Percentiles rank a stretch among this genome's conserved stretches.
phyloP scores from a whole-genome alignment of 78 protist genomes.

The Dictyostelium firmibasis region DNA sequence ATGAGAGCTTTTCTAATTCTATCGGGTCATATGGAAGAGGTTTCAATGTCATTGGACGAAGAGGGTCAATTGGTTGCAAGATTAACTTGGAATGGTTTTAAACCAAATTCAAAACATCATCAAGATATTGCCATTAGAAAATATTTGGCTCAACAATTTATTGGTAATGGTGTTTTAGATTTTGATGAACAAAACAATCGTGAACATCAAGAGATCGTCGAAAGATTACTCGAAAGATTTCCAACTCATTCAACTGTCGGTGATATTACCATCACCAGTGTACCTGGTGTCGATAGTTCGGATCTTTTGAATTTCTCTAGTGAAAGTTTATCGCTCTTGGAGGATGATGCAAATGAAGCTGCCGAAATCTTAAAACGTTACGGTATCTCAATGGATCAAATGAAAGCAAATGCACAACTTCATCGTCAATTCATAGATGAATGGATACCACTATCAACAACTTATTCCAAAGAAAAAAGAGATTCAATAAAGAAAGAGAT shows the following conservation, averaged over 20 bases:
- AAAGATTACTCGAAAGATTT: background rate
- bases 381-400: conserved; percentile 72
- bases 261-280: conserved; percentile 76
- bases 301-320: conserved; percentile 66
- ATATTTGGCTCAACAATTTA: conserved; percentile 38
- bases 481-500: conserved; percentile 4
- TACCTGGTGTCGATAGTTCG: conserved; percentile 59
- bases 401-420: conserved; percentile 63
- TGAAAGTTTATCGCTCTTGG: conserved; percentile 54
- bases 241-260: conserved; percentile 71
- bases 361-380: background rate
- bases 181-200: conserved; percentile 1
- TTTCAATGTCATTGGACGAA: conserved; percentile 72
- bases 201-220: conserved; percentile 5
- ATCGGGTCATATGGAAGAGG: conserved; percentile 67
- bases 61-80: conserved; percentile 76
- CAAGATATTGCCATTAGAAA: conserved; percentile 14
- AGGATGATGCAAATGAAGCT: conserved; percentile 62
- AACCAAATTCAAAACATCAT: conserved; percentile 7
- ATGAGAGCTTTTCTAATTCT: conserved; percentile 74
- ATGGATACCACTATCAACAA: conserved; percentile 67
- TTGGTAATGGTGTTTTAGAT: background rate
- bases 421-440: conserved; percentile 70
- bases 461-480: background rate
- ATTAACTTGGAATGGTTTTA: conserved; percentile 53